Evolutionary conservation across 2,329 filamentous ascomycete species (phyloP).

Genomic region (Lecanosticta acicola): DNA sequence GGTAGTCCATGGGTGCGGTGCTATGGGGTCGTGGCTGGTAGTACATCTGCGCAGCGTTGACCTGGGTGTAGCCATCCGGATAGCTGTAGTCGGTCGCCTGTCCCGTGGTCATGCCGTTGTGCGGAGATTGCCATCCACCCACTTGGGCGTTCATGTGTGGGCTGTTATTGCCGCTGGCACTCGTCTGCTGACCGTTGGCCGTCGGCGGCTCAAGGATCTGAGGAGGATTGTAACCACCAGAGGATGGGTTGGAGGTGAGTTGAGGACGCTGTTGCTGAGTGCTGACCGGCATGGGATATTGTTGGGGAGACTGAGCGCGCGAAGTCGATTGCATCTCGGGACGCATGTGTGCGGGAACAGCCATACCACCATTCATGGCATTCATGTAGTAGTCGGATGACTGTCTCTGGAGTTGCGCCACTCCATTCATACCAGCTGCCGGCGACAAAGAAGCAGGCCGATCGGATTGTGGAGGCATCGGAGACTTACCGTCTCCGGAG

Average conservation of each 20-base stretch:
- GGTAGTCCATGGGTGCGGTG: constrained; percentile 56
- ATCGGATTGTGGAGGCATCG: constrained; percentile 73
- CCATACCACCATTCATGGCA: constrained; percentile 54
- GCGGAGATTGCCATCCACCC: constrained; percentile 77
- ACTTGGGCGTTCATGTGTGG: constrained; percentile 71
- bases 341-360: constrained; percentile 74
- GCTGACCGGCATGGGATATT: constrained; percentile 52
- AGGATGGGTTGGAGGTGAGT: constrained; percentile 73
- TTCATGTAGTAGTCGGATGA: constrained; percentile 71
- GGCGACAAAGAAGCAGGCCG: constrained; percentile 76
- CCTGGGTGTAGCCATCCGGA: constrained; percentile 55
- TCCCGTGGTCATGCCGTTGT: constrained; percentile 66
- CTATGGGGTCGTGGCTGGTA: constrained; percentile 68
- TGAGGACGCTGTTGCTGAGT: constrained; percentile 45
- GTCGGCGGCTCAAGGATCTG: constrained; percentile 76
- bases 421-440: constrained; percentile 63
- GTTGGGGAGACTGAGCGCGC: constrained; percentile 57
- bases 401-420: constrained; percentile 63
- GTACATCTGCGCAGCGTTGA: constrained; percentile 66
- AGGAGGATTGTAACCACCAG: constrained; percentile 69
- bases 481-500: constrained; percentile 63
- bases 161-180: constrained; percentile 70
- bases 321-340: constrained; percentile 66
- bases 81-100: constrained; percentile 77
- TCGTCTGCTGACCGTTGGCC: constrained; percentile 69